These are phyloP conservation scores for Medicago arabica DNA, from an alignment of 306 rosid genomes.

Conservation along the genomic window DNA sequence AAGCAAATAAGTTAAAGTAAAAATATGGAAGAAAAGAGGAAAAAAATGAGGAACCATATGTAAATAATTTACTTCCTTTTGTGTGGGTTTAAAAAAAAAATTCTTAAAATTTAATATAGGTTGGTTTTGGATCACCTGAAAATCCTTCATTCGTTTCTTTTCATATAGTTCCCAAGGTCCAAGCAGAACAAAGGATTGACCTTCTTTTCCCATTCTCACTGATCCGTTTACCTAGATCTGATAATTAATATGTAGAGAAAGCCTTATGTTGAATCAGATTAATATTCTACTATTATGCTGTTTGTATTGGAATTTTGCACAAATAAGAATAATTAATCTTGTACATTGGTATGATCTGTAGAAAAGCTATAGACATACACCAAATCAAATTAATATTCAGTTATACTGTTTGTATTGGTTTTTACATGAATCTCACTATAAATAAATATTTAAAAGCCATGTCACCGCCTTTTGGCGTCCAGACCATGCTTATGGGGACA, in stretches of 20 bases:
- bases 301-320: not conserved
- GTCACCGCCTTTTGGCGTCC: constrained; percentile 14
- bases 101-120: not conserved
- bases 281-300: constrained; percentile 3
- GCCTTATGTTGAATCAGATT: not conserved
- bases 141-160: constrained; percentile 18
- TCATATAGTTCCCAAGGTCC: not conserved
- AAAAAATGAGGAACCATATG: constrained; percentile 7
- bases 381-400: constrained; percentile 17
- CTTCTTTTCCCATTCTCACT: not conserved
- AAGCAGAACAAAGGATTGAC: not conserved
- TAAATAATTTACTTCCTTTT: constrained; percentile 13
- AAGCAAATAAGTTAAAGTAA: not conserved
- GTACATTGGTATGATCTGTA: constrained; percentile 16
- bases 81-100: constrained; percentile 5
- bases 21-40: not conserved
- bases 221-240: not conserved
- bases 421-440: constrained; percentile 9
- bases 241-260: constrained; percentile 26
- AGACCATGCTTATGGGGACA: constrained; percentile 1
- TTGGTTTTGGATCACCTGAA: constrained; percentile 20
- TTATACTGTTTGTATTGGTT: not conserved
- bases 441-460: constrained; percentile 16
- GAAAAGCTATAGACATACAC: not conserved
- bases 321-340: constrained; percentile 5